Evolutionary conservation across 331 rosid species (phyloP), one percentile per base, ranked within the genome.

Genomic region (Quercus lobata): DNA sequence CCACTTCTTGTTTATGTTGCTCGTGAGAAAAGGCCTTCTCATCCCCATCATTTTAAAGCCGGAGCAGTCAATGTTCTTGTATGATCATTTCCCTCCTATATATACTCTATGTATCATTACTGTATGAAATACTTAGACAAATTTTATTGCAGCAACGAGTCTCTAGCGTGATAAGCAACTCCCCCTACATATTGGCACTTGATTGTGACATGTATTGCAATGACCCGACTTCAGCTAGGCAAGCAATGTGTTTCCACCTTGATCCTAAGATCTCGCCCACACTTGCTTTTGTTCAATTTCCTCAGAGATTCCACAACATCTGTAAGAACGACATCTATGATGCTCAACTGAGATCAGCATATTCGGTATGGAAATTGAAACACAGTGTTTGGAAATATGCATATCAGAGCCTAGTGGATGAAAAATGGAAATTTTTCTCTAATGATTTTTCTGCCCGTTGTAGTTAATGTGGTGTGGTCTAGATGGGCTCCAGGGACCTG

Each of bases 151-250:
- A 92, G 95, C 88, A 82, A 58, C 85, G 97, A 11, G 91, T 87
- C 35, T 92, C 97, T 1, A 83, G 93, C 3, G 80, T 86, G 84
- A 85, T 86, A 53, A 94, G 97, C 62, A 91, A 94, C 73, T 87
- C 97, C 25, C 93, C 93, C 1, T 92, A 86, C 89, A 86, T 91
- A 71, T 80, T 92, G n/a, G 90, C 83, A 29, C 82, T 94, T 5
- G 97, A 92, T 35, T 94, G 97, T 78, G 98, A 94, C 89, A 89
- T 92, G 98, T 78, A 83, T 37, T 92, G 91, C 80, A 88, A 87
- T 37, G 93, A 89, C 76, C 88, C 97, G 49, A 85, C 80, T 72
- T 91, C 97, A 69, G 94, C 91, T 19, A 78, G 91, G 53, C 87
- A 85, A 55, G 97, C 93, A 4, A 88, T 92, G 94, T 86, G 95